A percentile compares a stretch with the other conserved stretches of the same genome.
Evolutionary conservation across 306 rosid genomes (phyloP).

Genomic region (Quercus rubra): DNA sequence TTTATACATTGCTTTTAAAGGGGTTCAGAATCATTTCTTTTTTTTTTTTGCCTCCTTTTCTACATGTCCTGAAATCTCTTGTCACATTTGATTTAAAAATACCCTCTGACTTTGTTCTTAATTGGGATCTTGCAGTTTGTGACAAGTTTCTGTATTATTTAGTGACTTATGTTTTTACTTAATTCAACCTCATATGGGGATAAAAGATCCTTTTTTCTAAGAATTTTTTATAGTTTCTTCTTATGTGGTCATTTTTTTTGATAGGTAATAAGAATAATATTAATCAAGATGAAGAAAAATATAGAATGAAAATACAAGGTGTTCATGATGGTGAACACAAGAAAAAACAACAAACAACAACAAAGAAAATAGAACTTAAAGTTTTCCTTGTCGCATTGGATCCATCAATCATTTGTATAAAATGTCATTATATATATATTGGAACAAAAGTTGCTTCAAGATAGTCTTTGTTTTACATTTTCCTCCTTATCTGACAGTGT

Average conservation of each 20-base stretch:
- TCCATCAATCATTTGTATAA: too few species aligned
- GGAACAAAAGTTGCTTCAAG: neutral
- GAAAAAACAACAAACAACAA: too few species aligned
- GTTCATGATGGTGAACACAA: too few species aligned
- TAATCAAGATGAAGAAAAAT: too few species aligned
- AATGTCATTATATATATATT: neutral
- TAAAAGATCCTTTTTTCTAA: neutral
- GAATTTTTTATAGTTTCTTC: neutral
- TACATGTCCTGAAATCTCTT: too few species aligned
- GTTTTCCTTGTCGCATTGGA: neutral
- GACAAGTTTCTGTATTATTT: neutral
- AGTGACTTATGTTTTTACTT: neutral
- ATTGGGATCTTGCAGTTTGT: neutral
- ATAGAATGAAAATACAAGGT: too few species aligned
- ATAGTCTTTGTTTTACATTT: neutral
- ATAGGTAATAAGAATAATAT: too few species aligned
- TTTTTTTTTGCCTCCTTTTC: too few species aligned
- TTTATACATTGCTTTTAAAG: neutral
- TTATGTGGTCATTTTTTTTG: neutral
- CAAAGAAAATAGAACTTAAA: neutral
- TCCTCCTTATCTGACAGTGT: neutral
- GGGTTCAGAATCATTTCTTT: neutral
- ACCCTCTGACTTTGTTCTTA: neutral
- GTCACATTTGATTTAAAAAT: too few species aligned
- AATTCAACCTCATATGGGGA: neutral